These are phyloP conservation scores for Globisporangium alternatum DNA, from an alignment of 352 stramenopile genomes.

Conservation along the genomic window DNA sequence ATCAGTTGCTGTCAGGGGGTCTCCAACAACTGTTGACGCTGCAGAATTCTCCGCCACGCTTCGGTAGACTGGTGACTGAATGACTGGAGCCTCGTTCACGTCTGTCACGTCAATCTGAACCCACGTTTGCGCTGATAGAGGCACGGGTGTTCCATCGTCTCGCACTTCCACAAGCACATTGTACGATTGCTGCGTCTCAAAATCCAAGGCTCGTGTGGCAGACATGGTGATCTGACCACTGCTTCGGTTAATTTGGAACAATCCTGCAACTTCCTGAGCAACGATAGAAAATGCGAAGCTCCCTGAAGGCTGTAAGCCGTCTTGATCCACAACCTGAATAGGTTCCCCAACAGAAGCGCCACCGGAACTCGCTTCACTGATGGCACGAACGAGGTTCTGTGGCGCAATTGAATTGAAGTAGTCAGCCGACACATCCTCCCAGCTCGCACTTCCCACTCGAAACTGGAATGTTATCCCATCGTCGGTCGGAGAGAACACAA, in stretches of 20 bases:
- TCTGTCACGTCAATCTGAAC: conserved; percentile 6
- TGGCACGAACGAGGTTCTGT: neutral
- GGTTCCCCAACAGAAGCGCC: conserved; percentile 3
- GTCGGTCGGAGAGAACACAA: conserved; percentile 1
- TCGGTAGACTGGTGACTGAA: conserved; percentile 9
- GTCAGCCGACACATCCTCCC: conserved; percentile 3
- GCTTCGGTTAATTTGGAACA: conserved; percentile 4
- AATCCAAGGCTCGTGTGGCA: neutral
- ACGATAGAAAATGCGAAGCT: conserved; percentile 1
- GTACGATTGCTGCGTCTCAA: conserved; percentile 7
- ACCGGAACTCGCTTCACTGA: conserved; percentile 1
- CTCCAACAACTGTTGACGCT: neutral
- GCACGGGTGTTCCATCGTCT: neutral
- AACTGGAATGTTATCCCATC: conserved; percentile 8
- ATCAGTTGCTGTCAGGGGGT: neutral
- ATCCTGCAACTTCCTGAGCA: neutral
- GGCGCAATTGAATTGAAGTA: conserved; percentile 1
- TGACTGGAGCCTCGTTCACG: conserved; percentile 5
- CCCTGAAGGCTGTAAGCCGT: neutral
- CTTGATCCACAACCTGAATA: conserved; percentile 11
- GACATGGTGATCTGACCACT: conserved; percentile 10
- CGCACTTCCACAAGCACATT: conserved; percentile 12
- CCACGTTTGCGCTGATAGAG: conserved; percentile 6
- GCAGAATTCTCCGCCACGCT: conserved; percentile 8
- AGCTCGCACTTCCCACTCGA: conserved; percentile 1